These are phyloP conservation scores for Phytopythium kandeliae DNA, from an alignment of 352 stramenopile genomes.

Conservation along the genomic window DNA sequence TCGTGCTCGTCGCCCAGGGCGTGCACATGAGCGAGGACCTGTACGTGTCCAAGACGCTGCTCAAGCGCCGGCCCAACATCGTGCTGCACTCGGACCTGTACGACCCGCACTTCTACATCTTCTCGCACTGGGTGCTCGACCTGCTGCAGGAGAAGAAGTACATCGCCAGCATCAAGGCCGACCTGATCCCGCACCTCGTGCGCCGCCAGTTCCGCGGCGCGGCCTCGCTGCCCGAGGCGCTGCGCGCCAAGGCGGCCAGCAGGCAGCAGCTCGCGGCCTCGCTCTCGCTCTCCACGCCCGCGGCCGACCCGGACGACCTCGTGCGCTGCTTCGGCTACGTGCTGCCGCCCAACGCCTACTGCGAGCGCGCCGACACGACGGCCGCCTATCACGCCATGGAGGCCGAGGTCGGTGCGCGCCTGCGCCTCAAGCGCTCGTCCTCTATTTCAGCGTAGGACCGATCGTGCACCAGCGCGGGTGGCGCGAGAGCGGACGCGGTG, in stretches of 20 bases:
- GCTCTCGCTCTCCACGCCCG: constrained; percentile 48
- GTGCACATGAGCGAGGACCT: constrained; percentile 82
- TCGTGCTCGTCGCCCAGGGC: constrained; percentile 61
- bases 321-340: constrained; percentile 75
- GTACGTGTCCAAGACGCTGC: constrained; percentile 69
- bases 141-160: constrained; percentile 79
- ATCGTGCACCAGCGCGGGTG: not conserved
- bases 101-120: constrained; percentile 83
- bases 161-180: constrained; percentile 80
- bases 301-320: constrained; percentile 55
- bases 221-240: constrained; percentile 37
- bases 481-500: not conserved
- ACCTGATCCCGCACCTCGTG: constrained; percentile 73
- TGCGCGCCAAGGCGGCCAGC: constrained; percentile 50
- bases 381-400: constrained; percentile 71
- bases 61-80: constrained; percentile 66
- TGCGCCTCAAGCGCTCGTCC: constrained; percentile 53
- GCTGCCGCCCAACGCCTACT: constrained; percentile 68
- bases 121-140: constrained; percentile 78
- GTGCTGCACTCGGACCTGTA: constrained; percentile 78
- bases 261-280: constrained; percentile 54
- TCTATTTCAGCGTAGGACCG: constrained; percentile 51
- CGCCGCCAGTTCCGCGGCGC: constrained; percentile 70
- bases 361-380: constrained; percentile 73
- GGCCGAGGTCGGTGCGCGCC: constrained; percentile 57